Evolutionary conservation across 179 eudicot genomes (phyloP).

Genomic region (Vitellaria paradoxa): DNA sequence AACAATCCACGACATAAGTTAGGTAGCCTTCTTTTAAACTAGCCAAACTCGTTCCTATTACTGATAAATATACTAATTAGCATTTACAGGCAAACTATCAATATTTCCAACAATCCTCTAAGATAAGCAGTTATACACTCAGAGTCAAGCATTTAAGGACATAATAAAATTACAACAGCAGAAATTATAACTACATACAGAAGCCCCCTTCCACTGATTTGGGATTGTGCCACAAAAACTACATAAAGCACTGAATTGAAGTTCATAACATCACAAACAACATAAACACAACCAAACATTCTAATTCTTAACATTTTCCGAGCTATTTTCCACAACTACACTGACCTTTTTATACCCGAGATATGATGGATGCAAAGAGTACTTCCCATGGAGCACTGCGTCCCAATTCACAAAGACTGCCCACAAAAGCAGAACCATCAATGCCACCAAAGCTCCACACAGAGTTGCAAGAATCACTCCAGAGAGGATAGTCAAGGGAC

Average conservation of each 20-base stretch:
- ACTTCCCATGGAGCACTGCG: constrained; percentile 26
- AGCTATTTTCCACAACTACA: constrained; percentile 40
- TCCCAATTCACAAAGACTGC: constrained; percentile 33
- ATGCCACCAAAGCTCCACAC: constrained; percentile 60
- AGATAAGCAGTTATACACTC: too few species aligned
- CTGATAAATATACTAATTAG: background rate
- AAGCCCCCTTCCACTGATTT: background rate
- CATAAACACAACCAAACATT: background rate
- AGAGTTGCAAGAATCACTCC: constrained; percentile 51
- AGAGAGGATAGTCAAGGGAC: constrained; percentile 49
- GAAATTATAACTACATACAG: background rate
- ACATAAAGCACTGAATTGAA: background rate
- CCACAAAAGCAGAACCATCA: constrained; percentile 46
- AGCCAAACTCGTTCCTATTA: background rate
- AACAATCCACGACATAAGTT: background rate
- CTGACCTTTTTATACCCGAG: constrained; percentile 61
- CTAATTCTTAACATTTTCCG: constrained; percentile 29
- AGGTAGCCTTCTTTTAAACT: background rate
- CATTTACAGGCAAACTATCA: background rate
- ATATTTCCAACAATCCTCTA: background rate
- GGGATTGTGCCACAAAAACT: background rate
- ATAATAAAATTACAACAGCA: background rate
- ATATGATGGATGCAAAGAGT: constrained; percentile 33
- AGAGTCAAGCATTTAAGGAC: background rate
- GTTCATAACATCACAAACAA: background rate